Percentiles rank a stretch among this genome's conserved stretches.
Conservation (phyloP, 345 rosid species). For the Syzygium jambos region DNA sequence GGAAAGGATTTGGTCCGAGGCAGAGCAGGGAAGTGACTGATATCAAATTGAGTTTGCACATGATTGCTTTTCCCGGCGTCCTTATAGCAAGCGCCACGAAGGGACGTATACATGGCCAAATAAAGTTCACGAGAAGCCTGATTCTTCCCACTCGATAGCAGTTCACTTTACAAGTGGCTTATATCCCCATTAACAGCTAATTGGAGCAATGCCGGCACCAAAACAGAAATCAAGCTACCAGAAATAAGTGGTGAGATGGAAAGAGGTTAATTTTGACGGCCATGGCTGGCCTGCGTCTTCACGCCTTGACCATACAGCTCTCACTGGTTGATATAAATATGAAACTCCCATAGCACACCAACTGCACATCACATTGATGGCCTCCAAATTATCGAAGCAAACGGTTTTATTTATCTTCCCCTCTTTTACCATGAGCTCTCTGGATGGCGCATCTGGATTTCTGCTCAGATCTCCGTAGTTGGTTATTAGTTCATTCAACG, state of each 20-base stretch:
- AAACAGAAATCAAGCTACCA: neutral
- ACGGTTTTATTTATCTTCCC: neutral
- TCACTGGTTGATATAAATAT: neutral
- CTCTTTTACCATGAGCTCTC: neutral
- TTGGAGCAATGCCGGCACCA: neutral
- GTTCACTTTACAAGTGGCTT: neutral
- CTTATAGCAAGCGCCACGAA: neutral
- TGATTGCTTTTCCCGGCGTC: neutral
- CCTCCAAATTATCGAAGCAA: neutral
- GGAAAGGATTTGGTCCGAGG: slow-evolving; percentile 40
- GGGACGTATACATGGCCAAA: neutral
- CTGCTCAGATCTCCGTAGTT: neutral
- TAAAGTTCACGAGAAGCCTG: neutral
- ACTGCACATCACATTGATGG: neutral
- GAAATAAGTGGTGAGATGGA: neutral
- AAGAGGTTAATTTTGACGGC: neutral
- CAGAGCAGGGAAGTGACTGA: slow-evolving; percentile 27
- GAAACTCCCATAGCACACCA: neutral
- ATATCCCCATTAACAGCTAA: neutral
- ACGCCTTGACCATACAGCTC: neutral
- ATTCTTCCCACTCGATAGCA: neutral
- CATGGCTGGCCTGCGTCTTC: neutral
- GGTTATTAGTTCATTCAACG: neutral
- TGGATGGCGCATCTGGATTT: neutral
- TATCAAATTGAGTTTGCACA: neutral